phyloP scores from a whole-genome alignment of 306 rosid genomes.

The Hippophae rhamnoides region DNA sequence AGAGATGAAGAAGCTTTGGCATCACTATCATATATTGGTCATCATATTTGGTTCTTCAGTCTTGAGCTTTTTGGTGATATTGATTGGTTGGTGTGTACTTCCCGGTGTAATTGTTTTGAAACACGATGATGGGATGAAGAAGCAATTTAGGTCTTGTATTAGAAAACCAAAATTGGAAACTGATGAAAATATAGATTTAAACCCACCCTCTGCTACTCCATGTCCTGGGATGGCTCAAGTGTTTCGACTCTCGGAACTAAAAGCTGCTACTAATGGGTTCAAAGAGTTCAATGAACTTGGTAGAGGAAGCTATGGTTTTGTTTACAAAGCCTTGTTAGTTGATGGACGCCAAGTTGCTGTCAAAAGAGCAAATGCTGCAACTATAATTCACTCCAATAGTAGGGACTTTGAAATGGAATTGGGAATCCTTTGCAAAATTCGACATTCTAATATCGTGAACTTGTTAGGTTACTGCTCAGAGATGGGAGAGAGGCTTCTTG shows the following conservation, averaged over 20 bases:
- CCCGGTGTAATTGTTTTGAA: conserved; percentile 11
- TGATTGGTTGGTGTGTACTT: conserved; percentile 41
- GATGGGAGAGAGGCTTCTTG: conserved; percentile 94
- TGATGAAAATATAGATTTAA: conserved; percentile 29
- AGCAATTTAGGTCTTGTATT: conserved; percentile 48
- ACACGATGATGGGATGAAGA: conserved; percentile 24
- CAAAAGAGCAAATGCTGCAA: conserved; percentile 88
- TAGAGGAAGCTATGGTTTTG: conserved; percentile 89
- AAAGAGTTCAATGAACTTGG: conserved; percentile 95
- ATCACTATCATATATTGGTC: conserved; percentile 28
- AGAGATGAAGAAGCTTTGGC: conserved; percentile 42
- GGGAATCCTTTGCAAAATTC: conserved; percentile 70
- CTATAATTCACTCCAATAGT: conserved; percentile 74
- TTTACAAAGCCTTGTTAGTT: conserved; percentile 65
- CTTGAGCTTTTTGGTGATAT: conserved; percentile 39
- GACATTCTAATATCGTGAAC: conserved; percentile 71
- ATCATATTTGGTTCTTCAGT: conserved; percentile 47
- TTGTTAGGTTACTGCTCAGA: conserved; percentile 83
- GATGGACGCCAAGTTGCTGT: conserved; percentile 84
- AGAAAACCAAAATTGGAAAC: conserved; percentile 50
- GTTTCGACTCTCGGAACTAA: conserved; percentile 79
- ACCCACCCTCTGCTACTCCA: conserved; percentile 26
- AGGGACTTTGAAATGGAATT: conserved; percentile 83
- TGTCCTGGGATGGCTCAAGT: conserved; percentile 84
- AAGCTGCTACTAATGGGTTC: conserved; percentile 94